Percentiles rank a stretch among this genome's conserved stretches.
These are phyloP conservation scores for Nakazawaea wyomingensis DNA, from an alignment of 805 yeast species.

Conservation along the genomic window DNA sequence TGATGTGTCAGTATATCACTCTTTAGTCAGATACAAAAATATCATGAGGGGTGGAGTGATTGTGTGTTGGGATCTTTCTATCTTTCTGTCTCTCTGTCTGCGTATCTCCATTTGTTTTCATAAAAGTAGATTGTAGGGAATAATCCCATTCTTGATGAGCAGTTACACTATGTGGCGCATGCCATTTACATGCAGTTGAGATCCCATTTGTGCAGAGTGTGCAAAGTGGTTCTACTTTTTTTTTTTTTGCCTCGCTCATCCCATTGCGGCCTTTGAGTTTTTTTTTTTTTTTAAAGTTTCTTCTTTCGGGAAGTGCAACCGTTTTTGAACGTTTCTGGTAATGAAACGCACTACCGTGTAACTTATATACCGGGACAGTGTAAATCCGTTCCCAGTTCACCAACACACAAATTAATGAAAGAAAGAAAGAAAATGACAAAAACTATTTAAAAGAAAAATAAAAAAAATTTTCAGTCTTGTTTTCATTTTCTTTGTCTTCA, in stretches of 20 bases:
- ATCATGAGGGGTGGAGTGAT: constrained; percentile 7
- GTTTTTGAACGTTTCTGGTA: neutral
- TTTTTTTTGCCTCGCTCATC: neutral
- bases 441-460: neutral
- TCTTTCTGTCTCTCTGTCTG: too few relatives aligned
- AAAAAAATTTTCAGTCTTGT: neutral
- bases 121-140: too few relatives aligned
- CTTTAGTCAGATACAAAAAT: too few relatives aligned
- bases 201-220: neutral
- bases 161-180: too few relatives aligned
- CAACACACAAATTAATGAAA: too few relatives aligned
- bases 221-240: neutral
- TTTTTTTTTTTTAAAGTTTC: too few relatives aligned
- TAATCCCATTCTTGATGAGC: too few relatives aligned
- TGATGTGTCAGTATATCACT: too few relatives aligned
- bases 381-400: too few relatives aligned
- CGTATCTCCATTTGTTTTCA: neutral
- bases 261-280: too few relatives aligned
- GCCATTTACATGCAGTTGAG: neutral
- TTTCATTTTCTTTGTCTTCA: neutral
- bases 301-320: neutral
- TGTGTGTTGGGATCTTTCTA: neutral
- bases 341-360: neutral
- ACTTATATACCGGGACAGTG: neutral
- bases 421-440: too few relatives aligned